phyloP scores from a whole-genome alignment of 1,284 basidiomycete genomes.

The Sporisorium graminicola region DNA sequence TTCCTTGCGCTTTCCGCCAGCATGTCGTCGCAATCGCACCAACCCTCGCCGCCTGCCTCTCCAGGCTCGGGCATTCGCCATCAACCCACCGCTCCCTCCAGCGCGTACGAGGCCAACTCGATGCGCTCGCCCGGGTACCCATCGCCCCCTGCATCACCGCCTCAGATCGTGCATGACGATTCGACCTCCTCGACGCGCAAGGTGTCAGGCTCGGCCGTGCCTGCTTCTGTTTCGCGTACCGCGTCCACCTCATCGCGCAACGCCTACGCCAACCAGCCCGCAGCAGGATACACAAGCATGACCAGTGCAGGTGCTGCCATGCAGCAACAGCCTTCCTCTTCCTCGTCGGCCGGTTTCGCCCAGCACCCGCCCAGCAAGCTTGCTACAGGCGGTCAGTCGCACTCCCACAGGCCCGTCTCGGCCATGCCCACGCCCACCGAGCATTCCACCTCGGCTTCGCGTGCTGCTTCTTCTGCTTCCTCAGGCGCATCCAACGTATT shows the following conservation, averaged over 20 bases:
- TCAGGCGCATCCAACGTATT: constrained; percentile 38
- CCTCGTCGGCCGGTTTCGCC: constrained; percentile 9
- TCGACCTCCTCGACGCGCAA: constrained; percentile 10
- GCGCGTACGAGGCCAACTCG: constrained; percentile 21
- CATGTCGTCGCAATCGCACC: constrained; percentile 34
- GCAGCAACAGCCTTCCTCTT: constrained; percentile 20
- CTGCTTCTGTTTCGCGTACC: constrained; percentile 23
- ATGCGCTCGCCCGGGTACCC: constrained; percentile 42
- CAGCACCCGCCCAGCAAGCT: constrained; percentile 58
- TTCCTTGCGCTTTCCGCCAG: neutral
- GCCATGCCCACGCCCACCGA: constrained; percentile 61
- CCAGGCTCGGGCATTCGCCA: constrained; percentile 28
- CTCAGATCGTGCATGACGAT: constrained; percentile 22
- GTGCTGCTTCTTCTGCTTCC: constrained; percentile 10
- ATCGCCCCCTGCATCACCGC: constrained; percentile 45
- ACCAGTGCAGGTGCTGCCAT: constrained; percentile 38
- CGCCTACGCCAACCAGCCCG: constrained; percentile 16
- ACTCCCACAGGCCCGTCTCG: constrained; percentile 61
- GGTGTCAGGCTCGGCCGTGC: constrained; percentile 15
- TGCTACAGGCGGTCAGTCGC: constrained; percentile 61
- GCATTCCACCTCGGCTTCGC: constrained; percentile 23
- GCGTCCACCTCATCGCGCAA: constrained; percentile 29
- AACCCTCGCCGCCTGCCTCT: constrained; percentile 45
- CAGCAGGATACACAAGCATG: constrained; percentile 42
- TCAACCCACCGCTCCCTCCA: constrained; percentile 5